Evolutionary conservation across 176 grass and related monocot species (phyloP), one percentile per base, ranked within the genome.

Genomic region (Aegilops sharonensis): DNA sequence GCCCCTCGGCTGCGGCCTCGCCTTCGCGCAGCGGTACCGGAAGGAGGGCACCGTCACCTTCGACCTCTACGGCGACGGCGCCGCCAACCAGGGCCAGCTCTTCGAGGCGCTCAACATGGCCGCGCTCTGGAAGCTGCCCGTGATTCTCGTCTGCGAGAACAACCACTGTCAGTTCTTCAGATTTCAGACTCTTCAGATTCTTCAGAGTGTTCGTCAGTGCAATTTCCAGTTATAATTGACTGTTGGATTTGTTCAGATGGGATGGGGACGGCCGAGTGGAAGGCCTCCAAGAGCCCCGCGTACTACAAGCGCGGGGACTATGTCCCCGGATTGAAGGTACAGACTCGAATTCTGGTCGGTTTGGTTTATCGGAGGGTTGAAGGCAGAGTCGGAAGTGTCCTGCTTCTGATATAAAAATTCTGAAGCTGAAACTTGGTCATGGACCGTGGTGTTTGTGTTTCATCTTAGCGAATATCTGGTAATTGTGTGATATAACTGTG

Each of bases 251-350:
- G 23, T 79, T 34, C 64, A 98, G 97, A 98, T 92, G 97, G 97
- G 25, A 98, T 98, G 97, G 97, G 97, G 34, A 98, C 94, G 2
- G 93, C 97, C 20, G 92, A 94, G 88, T 98, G 94, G 94, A 93
- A 73, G 77, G 88, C 97, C 37, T 84, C 97, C 20, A 98, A 98
- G 85, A 98, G 79, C 79, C 82, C 92, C 5, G 86, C 91, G 0
- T 98, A 98, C 60, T 98, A 95, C 88, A 98, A 94, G 72, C 97
- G 93, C n/a, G 97, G 93, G 39, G 97, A 98, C 78, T 98, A 98
- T 82, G 97, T 92, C 54, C 92, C 97, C 9, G 97, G 97, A 15
- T 71, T 98, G 50, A 98, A 86, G 93, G 97, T 95, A 67, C 50
- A 3, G 11, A 45, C 3, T 45, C 3, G 0, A 0, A 45, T 12